These are phyloP conservation scores for Pseudocercospora pini-densiflorae DNA, from an alignment of 2,329 filamentous ascomycete species.

Conservation along the genomic window DNA sequence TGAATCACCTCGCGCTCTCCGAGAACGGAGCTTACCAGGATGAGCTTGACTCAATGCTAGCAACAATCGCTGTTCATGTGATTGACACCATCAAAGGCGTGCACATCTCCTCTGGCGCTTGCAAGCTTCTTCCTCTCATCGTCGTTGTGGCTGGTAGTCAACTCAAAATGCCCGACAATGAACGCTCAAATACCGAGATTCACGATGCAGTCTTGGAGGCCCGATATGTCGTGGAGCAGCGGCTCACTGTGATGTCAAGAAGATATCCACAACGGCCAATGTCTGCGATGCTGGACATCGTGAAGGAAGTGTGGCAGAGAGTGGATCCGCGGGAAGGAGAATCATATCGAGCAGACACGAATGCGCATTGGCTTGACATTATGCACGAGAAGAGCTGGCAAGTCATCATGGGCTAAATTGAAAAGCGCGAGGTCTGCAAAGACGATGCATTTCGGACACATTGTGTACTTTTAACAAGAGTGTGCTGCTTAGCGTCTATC, in stretches of 20 bases:
- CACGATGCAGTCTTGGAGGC: conserved; percentile 39
- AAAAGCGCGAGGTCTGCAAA: background rate
- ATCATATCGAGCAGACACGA: conserved; percentile 35
- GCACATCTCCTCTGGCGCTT: conserved; percentile 55
- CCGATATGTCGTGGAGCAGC: conserved; percentile 54
- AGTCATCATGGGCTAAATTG: conserved; percentile 55
- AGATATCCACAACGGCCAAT: conserved; percentile 58
- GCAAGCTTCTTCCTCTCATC: conserved; percentile 55
- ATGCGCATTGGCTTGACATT: conserved; percentile 61
- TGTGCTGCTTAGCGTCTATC: background rate
- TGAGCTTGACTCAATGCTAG: conserved; percentile 49
- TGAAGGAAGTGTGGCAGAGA: conserved; percentile 58
- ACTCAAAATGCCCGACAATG: conserved; percentile 48
- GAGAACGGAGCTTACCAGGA: conserved; percentile 18
- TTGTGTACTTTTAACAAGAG: background rate
- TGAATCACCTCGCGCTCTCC: background rate
- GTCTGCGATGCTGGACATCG: conserved; percentile 54
- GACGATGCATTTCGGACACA: background rate
- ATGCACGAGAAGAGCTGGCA: conserved; percentile 63
- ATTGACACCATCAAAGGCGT: conserved; percentile 55
- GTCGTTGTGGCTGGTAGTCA: conserved; percentile 58
- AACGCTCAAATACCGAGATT: conserved; percentile 40
- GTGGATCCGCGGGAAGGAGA: conserved; percentile 46
- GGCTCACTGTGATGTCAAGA: conserved; percentile 52
- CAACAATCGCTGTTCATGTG: conserved; percentile 56